Evolutionary conservation across 208 protist species (phyloP).

Genomic region (Naegleria fowleri): DNA sequence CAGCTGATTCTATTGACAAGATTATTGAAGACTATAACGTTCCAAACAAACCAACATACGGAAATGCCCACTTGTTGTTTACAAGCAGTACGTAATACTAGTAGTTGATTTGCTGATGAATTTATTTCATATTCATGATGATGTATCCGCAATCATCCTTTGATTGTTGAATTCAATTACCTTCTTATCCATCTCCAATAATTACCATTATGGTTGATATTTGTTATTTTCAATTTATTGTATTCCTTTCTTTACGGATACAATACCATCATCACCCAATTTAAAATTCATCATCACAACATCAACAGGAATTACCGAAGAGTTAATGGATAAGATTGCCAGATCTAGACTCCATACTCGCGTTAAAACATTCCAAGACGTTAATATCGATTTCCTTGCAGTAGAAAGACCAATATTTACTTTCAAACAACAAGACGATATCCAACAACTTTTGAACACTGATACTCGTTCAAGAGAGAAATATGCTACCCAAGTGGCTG

Average conservation of each 20-base stretch:
- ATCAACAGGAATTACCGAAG: neutral
- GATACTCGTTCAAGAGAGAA: neutral
- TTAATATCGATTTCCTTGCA: conserved; percentile 22
- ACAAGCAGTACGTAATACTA: neutral
- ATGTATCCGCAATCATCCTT: neutral
- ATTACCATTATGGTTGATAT: neutral
- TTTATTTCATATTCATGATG: neutral
- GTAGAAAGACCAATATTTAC: conserved; percentile 9
- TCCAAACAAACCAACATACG: neutral
- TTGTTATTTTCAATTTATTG: neutral
- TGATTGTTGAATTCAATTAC: neutral
- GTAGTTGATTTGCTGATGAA: neutral
- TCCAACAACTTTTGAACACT: neutral
- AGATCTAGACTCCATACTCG: neutral
- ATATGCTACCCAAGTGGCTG: neutral
- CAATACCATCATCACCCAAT: neutral
- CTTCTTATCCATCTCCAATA: too few species aligned
- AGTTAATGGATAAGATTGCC: neutral
- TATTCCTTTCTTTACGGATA: neutral
- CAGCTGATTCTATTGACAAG: neutral
- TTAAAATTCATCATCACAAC: neutral
- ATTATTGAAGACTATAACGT: neutral
- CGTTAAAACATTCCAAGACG: neutral
- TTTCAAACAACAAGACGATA: neutral
- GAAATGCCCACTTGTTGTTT: neutral